Percentiles rank a stretch among this genome's conserved stretches.
These are phyloP conservation scores for Coemansia asiatica DNA, from an alignment of 192 early-diverging fungal species.

Conservation along the genomic window DNA sequence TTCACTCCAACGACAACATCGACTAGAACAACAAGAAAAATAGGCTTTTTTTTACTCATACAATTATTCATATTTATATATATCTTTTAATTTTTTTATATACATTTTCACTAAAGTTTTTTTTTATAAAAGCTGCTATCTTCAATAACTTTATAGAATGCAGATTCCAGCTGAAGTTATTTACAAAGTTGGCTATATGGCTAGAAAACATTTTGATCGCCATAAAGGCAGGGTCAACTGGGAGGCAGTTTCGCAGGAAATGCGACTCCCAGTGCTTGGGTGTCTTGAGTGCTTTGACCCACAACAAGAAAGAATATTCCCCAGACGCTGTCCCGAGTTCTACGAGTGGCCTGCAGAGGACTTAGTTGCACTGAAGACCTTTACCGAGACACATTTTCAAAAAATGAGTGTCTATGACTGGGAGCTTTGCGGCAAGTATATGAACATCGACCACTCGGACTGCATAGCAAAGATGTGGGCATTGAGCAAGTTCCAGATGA, in stretches of 20 bases:
- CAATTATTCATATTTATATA: background rate
- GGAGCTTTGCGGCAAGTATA: constrained; percentile 42
- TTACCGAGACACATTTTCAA: constrained; percentile 36
- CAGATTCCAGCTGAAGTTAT: constrained; percentile 13
- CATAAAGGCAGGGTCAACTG: constrained; percentile 24
- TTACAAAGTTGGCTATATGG: constrained; percentile 14
- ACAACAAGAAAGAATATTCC: background rate
- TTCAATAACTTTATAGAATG: constrained; percentile 14
- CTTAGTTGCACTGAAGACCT: constrained; percentile 28
- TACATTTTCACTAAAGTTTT: background rate
- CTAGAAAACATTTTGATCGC: constrained; percentile 11
- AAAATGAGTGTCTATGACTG: constrained; percentile 43
- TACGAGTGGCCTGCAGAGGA: constrained; percentile 32
- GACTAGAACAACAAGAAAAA: too few relatives aligned
- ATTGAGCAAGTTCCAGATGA: constrained; percentile 35
- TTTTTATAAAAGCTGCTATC: background rate
- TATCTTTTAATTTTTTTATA: background rate
- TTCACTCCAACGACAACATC: too few relatives aligned
- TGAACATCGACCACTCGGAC: constrained; percentile 41
- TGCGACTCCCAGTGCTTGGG: constrained; percentile 27
- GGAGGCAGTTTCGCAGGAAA: constrained; percentile 30
- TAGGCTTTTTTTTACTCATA: too few relatives aligned
- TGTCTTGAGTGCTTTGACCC: constrained; percentile 33
- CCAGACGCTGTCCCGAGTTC: constrained; percentile 14
- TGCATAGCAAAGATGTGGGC: constrained; percentile 52